Evolutionary conservation across 2,329 filamentous ascomycete species (phyloP).

Genomic region (Albifimbria verrucaria): DNA sequence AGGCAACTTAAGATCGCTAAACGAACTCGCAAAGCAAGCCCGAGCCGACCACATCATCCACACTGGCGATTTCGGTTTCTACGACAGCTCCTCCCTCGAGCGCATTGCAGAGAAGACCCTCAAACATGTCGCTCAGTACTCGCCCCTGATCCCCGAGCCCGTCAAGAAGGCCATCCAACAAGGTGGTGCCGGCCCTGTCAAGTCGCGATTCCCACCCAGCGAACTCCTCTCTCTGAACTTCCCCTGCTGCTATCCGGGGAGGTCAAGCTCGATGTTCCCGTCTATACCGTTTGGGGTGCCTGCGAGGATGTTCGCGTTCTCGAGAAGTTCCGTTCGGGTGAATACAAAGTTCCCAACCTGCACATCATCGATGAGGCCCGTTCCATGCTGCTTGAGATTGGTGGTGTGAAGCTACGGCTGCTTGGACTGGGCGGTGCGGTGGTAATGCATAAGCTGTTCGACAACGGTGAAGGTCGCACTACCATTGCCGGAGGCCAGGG

Average conservation of each 20-base stretch:
- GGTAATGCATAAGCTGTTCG: slow-evolving; percentile 99
- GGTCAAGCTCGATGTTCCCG: slow-evolving; percentile 88
- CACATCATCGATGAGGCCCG: slow-evolving; percentile 98
- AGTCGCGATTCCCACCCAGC: slow-evolving; percentile 75
- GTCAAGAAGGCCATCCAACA: slow-evolving; percentile 65
- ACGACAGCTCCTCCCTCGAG: slow-evolving; percentile 92
- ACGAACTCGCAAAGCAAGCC: slow-evolving; percentile 92
- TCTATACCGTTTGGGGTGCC: slow-evolving; percentile 98
- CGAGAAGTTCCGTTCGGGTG: slow-evolving; percentile 94
- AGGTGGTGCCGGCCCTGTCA: slow-evolving; percentile 73
- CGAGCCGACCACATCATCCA: slow-evolving; percentile 97
- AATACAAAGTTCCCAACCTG: slow-evolving; percentile 96
- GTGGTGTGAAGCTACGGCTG: slow-evolving; percentile 91
- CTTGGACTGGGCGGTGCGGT: slow-evolving; percentile 93
- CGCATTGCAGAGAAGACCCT: slow-evolving; percentile 98
- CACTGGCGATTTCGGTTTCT: slow-evolving; percentile 98
- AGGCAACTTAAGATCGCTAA: slow-evolving; percentile 95
- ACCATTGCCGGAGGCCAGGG: slow-evolving; percentile 98
- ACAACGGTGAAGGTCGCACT: slow-evolving; percentile 95
- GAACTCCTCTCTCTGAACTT: slow-evolving; percentile 89
- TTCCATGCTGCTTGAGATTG: slow-evolving; percentile 90
- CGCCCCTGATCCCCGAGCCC: slow-evolving; percentile 81
- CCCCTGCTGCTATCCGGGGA: slow-evolving; percentile 83
- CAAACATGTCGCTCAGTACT: slow-evolving; percentile 98
- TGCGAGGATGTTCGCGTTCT: slow-evolving; percentile 97